Evolutionary conservation across 2,329 filamentous ascomycete genomes (phyloP).

Genomic region (Alternaria arbusti): DNA sequence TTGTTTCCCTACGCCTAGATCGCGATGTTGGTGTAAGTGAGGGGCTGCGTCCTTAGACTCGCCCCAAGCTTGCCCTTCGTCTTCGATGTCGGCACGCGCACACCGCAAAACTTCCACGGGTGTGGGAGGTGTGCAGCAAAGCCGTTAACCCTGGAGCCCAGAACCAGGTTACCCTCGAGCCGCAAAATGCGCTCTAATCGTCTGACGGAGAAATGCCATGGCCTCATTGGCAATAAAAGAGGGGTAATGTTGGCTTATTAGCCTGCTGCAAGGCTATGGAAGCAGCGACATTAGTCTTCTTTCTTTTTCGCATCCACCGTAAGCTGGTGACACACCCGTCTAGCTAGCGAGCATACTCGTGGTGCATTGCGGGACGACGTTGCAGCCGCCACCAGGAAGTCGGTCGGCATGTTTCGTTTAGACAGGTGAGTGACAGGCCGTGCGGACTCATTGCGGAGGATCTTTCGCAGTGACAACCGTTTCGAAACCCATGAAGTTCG

Average conservation of each 20-base stretch:
- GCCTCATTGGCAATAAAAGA: conserved; percentile 22
- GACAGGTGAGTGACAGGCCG: neutral
- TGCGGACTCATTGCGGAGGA: neutral
- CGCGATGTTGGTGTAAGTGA: conserved; percentile 2
- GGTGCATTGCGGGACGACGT: conserved; percentile 5
- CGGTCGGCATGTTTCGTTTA: conserved; percentile 10
- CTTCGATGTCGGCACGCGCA: conserved; percentile 18
- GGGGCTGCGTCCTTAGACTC: neutral
- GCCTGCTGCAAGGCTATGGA: conserved; percentile 31
- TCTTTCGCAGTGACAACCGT: conserved; percentile 6
- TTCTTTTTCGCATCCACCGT: conserved; percentile 15
- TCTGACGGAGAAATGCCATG: conserved; percentile 10
- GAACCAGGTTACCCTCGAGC: conserved; percentile 9
- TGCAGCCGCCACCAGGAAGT: neutral
- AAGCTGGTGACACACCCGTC: conserved; percentile 5
- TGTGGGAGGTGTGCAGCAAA: conserved; percentile 20
- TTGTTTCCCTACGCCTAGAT: neutral
- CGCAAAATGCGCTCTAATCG: conserved; percentile 23
- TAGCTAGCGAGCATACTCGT: conserved; percentile 3
- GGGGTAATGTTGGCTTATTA: conserved; percentile 32
- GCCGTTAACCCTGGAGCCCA: conserved; percentile 15
- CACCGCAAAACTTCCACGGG: conserved; percentile 10
- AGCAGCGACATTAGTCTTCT: conserved; percentile 30
- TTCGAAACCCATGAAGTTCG: conserved; percentile 17
- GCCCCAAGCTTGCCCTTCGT: conserved; percentile 5